A percentile compares a stretch with the other conserved stretches of the same genome.
These are phyloP conservation scores for Botrytis paeoniae DNA, from an alignment of 2,329 filamentous ascomycete genomes.

Conservation along the genomic window DNA sequence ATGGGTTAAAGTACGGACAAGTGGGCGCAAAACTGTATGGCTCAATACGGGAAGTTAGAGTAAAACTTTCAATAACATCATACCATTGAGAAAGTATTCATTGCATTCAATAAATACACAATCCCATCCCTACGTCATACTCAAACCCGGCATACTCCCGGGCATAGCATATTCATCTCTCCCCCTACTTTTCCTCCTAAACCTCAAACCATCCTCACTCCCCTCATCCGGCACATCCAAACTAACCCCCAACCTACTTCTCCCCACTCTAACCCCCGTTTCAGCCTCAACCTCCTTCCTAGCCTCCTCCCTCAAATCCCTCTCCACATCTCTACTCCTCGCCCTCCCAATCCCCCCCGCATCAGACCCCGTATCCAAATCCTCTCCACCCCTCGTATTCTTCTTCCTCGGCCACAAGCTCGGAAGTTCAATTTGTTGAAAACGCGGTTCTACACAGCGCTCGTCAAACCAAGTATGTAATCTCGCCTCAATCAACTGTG, in stretches of 20 bases:
- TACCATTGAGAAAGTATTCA: background rate
- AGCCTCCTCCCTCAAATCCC: conserved; percentile 51
- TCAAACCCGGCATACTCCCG: conserved; percentile 38
- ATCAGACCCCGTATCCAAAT: conserved; percentile 40
- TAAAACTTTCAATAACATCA: background rate
- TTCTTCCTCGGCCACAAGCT: conserved; percentile 81
- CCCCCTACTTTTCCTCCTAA: conserved; percentile 36
- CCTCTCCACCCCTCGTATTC: conserved; percentile 71
- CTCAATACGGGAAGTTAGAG: background rate
- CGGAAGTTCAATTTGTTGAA: conserved; percentile 81
- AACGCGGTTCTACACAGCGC: conserved; percentile 78
- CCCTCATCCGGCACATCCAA: conserved; percentile 37
- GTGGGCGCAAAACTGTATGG: background rate
- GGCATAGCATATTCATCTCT: conserved; percentile 40
- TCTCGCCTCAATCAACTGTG: conserved; percentile 74
- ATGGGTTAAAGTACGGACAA: background rate
- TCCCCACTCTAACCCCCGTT: conserved; percentile 33
- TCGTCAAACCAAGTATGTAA: conserved; percentile 88
- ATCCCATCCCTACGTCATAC: conserved; percentile 24
- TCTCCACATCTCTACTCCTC: conserved; percentile 53
- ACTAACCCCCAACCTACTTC: conserved; percentile 35
- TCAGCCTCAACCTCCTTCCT: conserved; percentile 49
- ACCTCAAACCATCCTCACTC: conserved; percentile 34
- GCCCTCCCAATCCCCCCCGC: conserved; percentile 49
- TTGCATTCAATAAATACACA: background rate